Conservation (phyloP, 2,329 filamentous ascomycete genomes). For the Fonsecaea multimorphosa region DNA sequence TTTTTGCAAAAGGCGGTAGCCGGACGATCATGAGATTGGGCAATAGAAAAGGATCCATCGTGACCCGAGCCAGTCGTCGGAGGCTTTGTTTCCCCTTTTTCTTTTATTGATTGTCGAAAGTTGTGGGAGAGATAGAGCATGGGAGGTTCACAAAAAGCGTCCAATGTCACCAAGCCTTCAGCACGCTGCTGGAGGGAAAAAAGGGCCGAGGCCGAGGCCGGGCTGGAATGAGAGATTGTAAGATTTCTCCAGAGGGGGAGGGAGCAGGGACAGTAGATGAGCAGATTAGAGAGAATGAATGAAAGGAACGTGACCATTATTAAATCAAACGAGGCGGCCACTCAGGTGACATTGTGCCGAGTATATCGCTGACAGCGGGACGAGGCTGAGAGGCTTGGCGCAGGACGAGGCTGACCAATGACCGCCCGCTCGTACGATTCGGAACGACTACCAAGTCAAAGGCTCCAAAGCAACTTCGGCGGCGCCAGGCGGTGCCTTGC, state of each 20-base stretch:
- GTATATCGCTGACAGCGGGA: background rate
- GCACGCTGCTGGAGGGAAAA: background rate
- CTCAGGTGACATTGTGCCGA: background rate
- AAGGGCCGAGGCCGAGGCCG: conserved; percentile 7
- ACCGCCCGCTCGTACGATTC: conserved; percentile 20
- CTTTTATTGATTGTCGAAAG: conserved; percentile 10
- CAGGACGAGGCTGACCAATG: background rate
- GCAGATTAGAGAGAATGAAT: conserved; percentile 28
- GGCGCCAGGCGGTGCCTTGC: conserved; percentile 23
- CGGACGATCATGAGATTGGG: conserved; percentile 19
- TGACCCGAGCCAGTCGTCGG: conserved; percentile 12
- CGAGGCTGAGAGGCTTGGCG: conserved; percentile 6
- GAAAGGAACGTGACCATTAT: conserved; percentile 28
- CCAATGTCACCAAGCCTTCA: background rate
- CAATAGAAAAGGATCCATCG: conserved; percentile 25
- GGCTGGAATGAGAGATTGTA: background rate
- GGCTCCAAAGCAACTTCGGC: background rate
- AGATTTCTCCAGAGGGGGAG: background rate
- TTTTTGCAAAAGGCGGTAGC: conserved; percentile 5
- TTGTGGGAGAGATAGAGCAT: conserved; percentile 7
- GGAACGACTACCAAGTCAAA: conserved; percentile 9
- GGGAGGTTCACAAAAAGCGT: background rate
- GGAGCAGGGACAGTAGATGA: conserved; percentile 19
- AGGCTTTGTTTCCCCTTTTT: conserved; percentile 9
- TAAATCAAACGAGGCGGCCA: conserved; percentile 12